phyloP scores from a whole-genome alignment of 169 alveolate genomes.

The Cryptosporidium parvum region DNA sequence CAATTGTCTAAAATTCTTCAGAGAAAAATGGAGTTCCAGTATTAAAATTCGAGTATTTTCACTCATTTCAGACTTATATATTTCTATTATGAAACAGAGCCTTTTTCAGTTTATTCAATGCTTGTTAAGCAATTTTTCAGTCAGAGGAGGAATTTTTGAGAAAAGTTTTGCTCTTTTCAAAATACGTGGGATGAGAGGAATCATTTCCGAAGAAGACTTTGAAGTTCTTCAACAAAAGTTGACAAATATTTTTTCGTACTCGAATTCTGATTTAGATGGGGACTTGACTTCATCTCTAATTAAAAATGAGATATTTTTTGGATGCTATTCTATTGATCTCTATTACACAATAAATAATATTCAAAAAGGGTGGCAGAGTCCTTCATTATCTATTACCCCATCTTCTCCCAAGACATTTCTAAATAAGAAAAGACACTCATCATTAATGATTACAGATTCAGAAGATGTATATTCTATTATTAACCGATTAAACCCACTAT shows the following conservation, averaged over 20 bases:
- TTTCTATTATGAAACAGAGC: constrained; percentile 40
- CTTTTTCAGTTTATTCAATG: constrained; percentile 48
- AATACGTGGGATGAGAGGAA: constrained; percentile 39
- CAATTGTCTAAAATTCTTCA: constrained; percentile 40
- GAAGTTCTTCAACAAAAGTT: constrained; percentile 50
- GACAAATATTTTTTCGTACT: constrained; percentile 20
- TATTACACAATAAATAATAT: constrained; percentile 47
- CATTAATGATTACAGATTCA: constrained; percentile 54
- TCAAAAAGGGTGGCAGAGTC: constrained; percentile 52
- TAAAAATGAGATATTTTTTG: constrained; percentile 64
- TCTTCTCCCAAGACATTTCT: constrained; percentile 43
- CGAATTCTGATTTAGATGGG: neutral
- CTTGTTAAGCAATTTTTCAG: constrained; percentile 26
- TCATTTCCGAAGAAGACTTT: constrained; percentile 41
- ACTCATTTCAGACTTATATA: constrained; percentile 27
- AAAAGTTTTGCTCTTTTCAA: constrained; percentile 55
- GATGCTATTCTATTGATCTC: constrained; percentile 62
- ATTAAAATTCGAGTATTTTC: constrained; percentile 39
- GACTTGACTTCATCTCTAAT: constrained; percentile 13
- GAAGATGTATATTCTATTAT: constrained; percentile 46
- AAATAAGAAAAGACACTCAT: constrained; percentile 51
- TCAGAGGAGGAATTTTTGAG: constrained; percentile 55
- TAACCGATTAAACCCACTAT: constrained; percentile 38
- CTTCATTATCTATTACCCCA: constrained; percentile 52
- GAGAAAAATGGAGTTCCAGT: constrained; percentile 51